A percentile compares a stretch with the other conserved stretches of the same genome.
These are phyloP conservation scores for Rhodotorula sp. DNA, from an alignment of 1,284 basidiomycete species.

Conservation along the genomic window DNA sequence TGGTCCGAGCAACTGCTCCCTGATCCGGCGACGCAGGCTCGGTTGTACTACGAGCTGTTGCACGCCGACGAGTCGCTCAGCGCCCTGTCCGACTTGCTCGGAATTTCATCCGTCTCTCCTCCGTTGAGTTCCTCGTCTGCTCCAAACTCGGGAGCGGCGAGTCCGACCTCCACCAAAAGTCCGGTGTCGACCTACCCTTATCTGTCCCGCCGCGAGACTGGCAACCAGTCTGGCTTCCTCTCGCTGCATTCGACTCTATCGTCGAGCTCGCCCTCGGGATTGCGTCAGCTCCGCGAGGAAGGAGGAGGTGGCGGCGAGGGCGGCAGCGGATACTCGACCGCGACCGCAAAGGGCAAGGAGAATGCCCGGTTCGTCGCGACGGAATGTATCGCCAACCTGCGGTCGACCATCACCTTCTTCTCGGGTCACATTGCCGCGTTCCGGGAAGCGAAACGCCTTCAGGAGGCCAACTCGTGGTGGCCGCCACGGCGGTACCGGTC, in stretches of 20 bases:
- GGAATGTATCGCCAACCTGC: conserved; percentile 43
- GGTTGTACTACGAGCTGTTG: conserved; percentile 44
- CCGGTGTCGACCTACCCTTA: background rate
- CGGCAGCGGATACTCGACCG: conserved; percentile 6
- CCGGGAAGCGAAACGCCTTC: conserved; percentile 3
- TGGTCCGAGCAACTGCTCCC: conserved; percentile 45
- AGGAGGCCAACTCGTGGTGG: background rate
- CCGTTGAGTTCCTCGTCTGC: background rate
- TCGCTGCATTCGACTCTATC: conserved; percentile 1
- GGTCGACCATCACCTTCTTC: conserved; percentile 38
- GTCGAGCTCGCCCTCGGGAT: background rate
- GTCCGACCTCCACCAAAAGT: background rate
- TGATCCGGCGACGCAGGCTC: conserved; percentile 23
- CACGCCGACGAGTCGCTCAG: conserved; percentile 41
- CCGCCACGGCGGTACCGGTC: background rate
- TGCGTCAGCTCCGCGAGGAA: background rate
- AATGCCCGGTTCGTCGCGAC: conserved; percentile 35
- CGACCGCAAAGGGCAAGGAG: background rate
- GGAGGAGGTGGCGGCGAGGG: background rate
- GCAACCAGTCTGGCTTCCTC: conserved; percentile 6
- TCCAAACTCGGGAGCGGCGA: conserved; percentile 5
- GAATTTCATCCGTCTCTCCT: conserved; percentile 12
- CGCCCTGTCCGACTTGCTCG: conserved; percentile 40
- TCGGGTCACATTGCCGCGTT: conserved; percentile 33
- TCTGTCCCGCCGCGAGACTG: conserved; percentile 9